A percentile compares a stretch with the other conserved stretches of the same genome.
phyloP scores from a whole-genome alignment of 805 yeast species.

The Kuraishia capsulata region DNA sequence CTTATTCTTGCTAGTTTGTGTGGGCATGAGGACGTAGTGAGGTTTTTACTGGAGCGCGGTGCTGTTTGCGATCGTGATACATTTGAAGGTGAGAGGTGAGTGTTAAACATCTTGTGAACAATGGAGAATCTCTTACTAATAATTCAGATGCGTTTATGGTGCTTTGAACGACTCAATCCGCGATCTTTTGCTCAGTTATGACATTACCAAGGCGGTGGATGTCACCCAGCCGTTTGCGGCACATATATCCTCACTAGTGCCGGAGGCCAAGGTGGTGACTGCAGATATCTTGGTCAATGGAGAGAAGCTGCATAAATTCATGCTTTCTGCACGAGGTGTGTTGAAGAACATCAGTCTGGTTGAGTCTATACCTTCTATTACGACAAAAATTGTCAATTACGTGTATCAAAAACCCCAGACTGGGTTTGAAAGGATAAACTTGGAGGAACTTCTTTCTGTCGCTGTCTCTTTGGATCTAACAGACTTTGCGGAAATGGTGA shows the following conservation, averaged over 20 bases:
- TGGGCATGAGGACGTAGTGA: slow-evolving; percentile 64
- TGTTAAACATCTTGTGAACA: slow-evolving; percentile 9
- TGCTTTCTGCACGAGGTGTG: slow-evolving; percentile 29
- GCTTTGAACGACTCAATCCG: slow-evolving; percentile 64
- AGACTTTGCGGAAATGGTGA: slow-evolving; percentile 21
- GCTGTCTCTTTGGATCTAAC: slow-evolving; percentile 29
- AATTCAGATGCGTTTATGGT: slow-evolving; percentile 74
- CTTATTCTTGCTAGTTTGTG: slow-evolving; percentile 64
- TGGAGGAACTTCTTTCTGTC: slow-evolving; percentile 16
- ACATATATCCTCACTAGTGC: slow-evolving; percentile 45
- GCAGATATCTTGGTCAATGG: slow-evolving; percentile 25
- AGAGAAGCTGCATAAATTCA: slow-evolving; percentile 28
- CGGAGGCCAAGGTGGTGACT: slow-evolving; percentile 15
- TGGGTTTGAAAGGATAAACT: slow-evolving; percentile 18
- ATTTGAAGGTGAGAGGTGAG: slow-evolving; percentile 60
- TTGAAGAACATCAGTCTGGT: slow-evolving; percentile 10
- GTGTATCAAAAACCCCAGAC: slow-evolving; percentile 9
- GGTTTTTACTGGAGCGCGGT: slow-evolving; percentile 50
- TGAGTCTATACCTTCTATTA: slow-evolving; percentile 18
- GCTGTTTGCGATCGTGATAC: slow-evolving; percentile 76
- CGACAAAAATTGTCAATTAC: slow-evolving; percentile 20
- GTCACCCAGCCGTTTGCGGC: slow-evolving; percentile 63
- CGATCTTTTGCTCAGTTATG: slow-evolving; percentile 45
- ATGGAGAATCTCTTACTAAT: no score
- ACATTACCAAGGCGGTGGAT: slow-evolving; percentile 62